These are phyloP conservation scores for Flaveria floridana DNA, from an alignment of 140 eudicot genomes.

Conservation along the genomic window DNA sequence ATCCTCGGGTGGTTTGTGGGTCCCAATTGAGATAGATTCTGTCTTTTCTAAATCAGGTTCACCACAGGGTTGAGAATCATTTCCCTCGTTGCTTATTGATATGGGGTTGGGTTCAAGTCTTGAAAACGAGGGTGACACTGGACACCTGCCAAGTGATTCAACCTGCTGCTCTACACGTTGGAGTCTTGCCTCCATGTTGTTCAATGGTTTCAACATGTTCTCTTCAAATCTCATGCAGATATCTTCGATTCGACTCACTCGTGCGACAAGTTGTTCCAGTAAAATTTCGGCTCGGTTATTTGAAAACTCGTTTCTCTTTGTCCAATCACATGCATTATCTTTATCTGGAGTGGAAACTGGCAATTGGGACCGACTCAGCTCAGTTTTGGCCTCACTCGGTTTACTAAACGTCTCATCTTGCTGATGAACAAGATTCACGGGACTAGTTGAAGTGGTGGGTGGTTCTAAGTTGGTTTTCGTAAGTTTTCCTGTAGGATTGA, in stretches of 20 bases:
- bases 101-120: slow-evolving; percentile 44
- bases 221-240: slow-evolving; percentile 74
- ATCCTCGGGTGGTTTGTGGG: slow-evolving; percentile 39
- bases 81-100: slow-evolving; percentile 39
- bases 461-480: slow-evolving; percentile 29
- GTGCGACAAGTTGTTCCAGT: slow-evolving; percentile 66
- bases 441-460: slow-evolving; percentile 29
- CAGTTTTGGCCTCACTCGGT: slow-evolving; percentile 23
- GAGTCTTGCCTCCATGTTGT: slow-evolving; percentile 71
- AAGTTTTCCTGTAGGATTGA: slow-evolving; percentile 34
- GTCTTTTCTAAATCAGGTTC: slow-evolving; percentile 39
- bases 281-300: slow-evolving; percentile 42
- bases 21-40: slow-evolving; percentile 27
- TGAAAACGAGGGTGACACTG: slow-evolving; percentile 35
- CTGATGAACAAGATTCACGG: slow-evolving; percentile 23
- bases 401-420: slow-evolving; percentile 29
- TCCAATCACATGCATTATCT: slow-evolving; percentile 22
- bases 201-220: slow-evolving; percentile 74
- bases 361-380: slow-evolving; percentile 21
- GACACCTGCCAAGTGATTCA: slow-evolving; percentile 40
- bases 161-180: slow-evolving; percentile 71
- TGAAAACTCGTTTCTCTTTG: slow-evolving; percentile 15
- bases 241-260: slow-evolving; percentile 71
- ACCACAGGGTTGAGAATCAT: slow-evolving; percentile 28
- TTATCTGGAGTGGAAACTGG: slow-evolving; percentile 22